Base-by-base conservation (phyloP, 768 basidiomycete genomes). In the Russula vinacea region DNA sequence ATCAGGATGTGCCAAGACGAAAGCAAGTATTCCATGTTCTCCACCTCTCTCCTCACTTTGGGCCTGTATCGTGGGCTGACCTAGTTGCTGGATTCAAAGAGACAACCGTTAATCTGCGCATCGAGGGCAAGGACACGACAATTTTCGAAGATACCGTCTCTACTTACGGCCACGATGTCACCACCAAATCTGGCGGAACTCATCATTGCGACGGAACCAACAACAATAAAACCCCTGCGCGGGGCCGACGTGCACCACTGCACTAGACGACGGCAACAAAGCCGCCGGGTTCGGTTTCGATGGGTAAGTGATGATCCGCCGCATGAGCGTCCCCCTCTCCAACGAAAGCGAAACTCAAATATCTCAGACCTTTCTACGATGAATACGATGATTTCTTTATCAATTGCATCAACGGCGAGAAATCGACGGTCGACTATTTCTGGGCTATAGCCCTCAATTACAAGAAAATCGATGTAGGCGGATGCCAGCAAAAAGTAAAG, bases 151-250 rank as follows among this genome's bases (percentile, higher is more conserved):
- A 26, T 5, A 2, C 4, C 5, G 26, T 56, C 40, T 1, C 26
- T 14, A 42, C 56, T n/a, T 56, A 22, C 11, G 53, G 53, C 14
- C 56, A 56, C 29, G 32, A 26, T 40, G 73, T 81, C 14, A 76
- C 77, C 8, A 77, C 78, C 0, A 51, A 67, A 10, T 74, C 74
- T 3, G 78, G 78, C 5, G 78, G 75, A 4, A 76, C 70, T 10
- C 77, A 76, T 58, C 77, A 74, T 49, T 81, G 80, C 70, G 77
- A 81, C 68, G 80, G 80, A 11, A 79, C 78, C 16, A 81, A 81
- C 63, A 67, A 74, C 53, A 52, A 70, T 14, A 68, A 62, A 75
- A 80, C 53, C 70, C 69, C 7, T 56, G 58, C 24, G 77, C 79
- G 3, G 79, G 78, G 4, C 75, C 79, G 11, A 80, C 79, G 0